A percentile compares a stretch with the other conserved stretches of the same genome.
Conservation (phyloP, 495 filamentous ascomycete species). For the Aspergillus hancockii region DNA sequence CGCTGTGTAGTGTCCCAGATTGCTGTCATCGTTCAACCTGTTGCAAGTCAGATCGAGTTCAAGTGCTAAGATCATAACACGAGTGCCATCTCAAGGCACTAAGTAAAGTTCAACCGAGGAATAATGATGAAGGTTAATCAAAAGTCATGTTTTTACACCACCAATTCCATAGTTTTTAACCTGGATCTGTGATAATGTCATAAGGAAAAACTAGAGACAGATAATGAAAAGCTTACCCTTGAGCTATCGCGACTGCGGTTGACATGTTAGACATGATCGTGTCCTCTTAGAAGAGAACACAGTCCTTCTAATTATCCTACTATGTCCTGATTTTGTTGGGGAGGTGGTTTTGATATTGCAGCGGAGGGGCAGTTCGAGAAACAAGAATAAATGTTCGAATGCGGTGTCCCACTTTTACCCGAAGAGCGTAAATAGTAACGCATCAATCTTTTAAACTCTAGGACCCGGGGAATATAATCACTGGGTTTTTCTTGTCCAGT, state of each 20-base stretch:
- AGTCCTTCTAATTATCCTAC: no score
- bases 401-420: conserved; percentile 17
- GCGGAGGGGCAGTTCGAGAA: not conserved
- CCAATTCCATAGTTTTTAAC: not conserved
- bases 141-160: not conserved
- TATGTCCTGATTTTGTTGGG: no score
- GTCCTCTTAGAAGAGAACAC: not conserved
- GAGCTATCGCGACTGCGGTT: not conserved
- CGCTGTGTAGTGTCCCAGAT: conserved; percentile 30
- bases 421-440: not conserved
- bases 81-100: not conserved
- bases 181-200: not conserved
- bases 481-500: not conserved
- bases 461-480: not conserved
- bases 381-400: conserved; percentile 3
- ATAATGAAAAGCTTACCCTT: conserved; percentile 7
- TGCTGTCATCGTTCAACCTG: conserved; percentile 18
- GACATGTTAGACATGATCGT: not conserved
- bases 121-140: not conserved
- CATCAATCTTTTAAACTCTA: no score
- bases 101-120: not conserved
- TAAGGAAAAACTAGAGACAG: not conserved
- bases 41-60: not conserved
- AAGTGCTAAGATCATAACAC: no score
- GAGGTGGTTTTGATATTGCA: conserved; percentile 1